Evolutionary conservation across 2,329 filamentous ascomycete species (phyloP).

Genomic region (Aspergillus eucalypticola): DNA sequence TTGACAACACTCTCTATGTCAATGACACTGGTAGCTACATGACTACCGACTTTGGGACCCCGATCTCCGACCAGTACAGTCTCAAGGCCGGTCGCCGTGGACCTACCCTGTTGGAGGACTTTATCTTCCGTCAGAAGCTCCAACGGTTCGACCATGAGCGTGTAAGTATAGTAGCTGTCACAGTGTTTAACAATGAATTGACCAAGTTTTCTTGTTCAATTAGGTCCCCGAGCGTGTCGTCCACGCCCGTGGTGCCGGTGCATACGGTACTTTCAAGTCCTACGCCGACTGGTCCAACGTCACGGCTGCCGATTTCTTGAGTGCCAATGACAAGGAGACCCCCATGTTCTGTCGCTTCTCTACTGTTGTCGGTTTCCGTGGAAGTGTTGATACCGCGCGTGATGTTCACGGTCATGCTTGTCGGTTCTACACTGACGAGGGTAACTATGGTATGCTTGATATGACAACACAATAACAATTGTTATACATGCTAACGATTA

Average conservation of each 20-base stretch:
- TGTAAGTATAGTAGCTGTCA: slow-evolving; percentile 43
- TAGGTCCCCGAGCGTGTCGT: slow-evolving; percentile 65
- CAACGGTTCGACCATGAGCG: slow-evolving; percentile 70
- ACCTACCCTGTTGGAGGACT: slow-evolving; percentile 69
- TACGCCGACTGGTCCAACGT: slow-evolving; percentile 67
- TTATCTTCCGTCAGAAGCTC: slow-evolving; percentile 71
- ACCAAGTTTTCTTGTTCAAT: neutral
- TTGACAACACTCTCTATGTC: slow-evolving; percentile 44
- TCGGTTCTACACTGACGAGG: slow-evolving; percentile 70
- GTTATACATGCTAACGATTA: neutral
- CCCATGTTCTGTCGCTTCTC: slow-evolving; percentile 71
- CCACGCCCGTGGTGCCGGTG: slow-evolving; percentile 67
- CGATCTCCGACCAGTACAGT: slow-evolving; percentile 66
- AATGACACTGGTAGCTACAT: slow-evolving; percentile 59
- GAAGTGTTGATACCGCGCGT: slow-evolving; percentile 67
- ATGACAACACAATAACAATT: neutral
- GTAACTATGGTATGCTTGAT: slow-evolving; percentile 54
- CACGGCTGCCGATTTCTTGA: slow-evolving; percentile 66
- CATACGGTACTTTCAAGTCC: slow-evolving; percentile 68
- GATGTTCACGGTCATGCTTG: slow-evolving; percentile 73
- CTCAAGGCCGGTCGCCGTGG: slow-evolving; percentile 66
- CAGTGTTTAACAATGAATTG: neutral
- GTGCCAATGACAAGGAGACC: slow-evolving; percentile 58
- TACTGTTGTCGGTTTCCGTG: slow-evolving; percentile 68
- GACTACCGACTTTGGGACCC: slow-evolving; percentile 68